Percentiles rank a stretch among this genome's conserved stretches.
Conservation (phyloP, 768 basidiomycete genomes). For the Jaapia argillacea region DNA sequence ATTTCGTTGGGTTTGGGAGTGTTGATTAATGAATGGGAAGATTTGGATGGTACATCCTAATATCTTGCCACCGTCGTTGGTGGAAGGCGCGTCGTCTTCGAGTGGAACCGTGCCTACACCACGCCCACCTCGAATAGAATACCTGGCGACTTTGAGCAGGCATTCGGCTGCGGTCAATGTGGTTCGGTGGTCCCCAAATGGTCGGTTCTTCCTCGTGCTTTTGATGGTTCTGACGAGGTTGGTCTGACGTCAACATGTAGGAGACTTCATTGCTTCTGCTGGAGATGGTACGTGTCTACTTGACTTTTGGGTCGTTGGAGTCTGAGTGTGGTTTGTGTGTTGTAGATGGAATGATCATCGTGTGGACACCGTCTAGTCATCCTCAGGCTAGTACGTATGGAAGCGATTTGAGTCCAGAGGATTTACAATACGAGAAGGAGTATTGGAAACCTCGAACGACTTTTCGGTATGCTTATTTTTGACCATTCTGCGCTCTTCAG, state of each 20-base stretch:
- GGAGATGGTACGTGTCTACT: slow-evolving; percentile 94
- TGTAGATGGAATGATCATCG: slow-evolving; percentile 92
- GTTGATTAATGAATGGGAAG: slow-evolving; percentile 25
- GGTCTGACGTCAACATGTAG: slow-evolving; percentile 26
- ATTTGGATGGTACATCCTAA: slow-evolving; percentile 95
- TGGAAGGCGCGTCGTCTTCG: slow-evolving; percentile 27
- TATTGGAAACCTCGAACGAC: slow-evolving; percentile 88
- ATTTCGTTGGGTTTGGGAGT: neutral
- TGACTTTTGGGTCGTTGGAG: too few species aligned
- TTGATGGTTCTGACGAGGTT: too few species aligned
- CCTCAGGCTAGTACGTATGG: slow-evolving; percentile 70
- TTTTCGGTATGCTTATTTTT: slow-evolving; percentile 52
- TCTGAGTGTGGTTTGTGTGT: too few species aligned
- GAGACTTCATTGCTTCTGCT: slow-evolving; percentile 89
- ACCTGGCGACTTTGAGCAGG: slow-evolving; percentile 85
- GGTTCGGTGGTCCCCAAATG: slow-evolving; percentile 91
- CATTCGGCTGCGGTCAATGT: slow-evolving; percentile 96
- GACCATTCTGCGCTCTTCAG: too few species aligned
- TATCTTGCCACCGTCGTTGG: slow-evolving; percentile 57
- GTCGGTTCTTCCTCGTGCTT: too few species aligned
- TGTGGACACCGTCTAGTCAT: slow-evolving; percentile 81
- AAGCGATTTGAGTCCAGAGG: slow-evolving; percentile 70
- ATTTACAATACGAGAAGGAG: slow-evolving; percentile 85
- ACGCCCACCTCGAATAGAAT: slow-evolving; percentile 85
- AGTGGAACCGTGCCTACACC: slow-evolving; percentile 22